phyloP scores from a whole-genome alignment of 495 filamentous ascomycete genomes.

The Penicillium chermesinum region DNA sequence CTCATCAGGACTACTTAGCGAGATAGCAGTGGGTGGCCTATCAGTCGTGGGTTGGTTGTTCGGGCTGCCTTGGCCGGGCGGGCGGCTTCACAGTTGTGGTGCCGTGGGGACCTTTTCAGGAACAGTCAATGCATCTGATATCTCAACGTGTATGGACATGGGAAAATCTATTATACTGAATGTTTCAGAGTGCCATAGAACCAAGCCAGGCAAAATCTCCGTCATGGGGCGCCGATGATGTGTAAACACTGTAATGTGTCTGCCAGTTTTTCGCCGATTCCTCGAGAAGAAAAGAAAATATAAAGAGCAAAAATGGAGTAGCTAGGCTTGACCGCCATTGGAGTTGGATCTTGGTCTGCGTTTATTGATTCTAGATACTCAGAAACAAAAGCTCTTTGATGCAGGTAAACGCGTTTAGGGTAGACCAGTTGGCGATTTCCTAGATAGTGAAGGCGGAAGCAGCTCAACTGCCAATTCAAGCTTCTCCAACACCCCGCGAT shows the following conservation, averaged over 20 bases:
- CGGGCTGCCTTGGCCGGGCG: not conserved
- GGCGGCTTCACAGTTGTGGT: not conserved
- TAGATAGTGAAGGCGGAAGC: conserved; percentile 12
- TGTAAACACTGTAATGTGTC: no score
- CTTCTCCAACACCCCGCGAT: conserved; percentile 15
- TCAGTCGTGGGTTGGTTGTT: not conserved
- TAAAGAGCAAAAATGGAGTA: no score
- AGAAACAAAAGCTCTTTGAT: no score
- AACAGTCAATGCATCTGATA: no score
- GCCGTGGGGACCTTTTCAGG: not conserved
- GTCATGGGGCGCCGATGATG: no score
- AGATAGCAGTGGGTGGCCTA: not conserved
- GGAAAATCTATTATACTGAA: no score
- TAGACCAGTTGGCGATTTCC: conserved; percentile 2
- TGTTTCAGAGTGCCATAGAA: not conserved
- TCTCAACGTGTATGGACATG: not conserved
- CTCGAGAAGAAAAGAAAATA: no score
- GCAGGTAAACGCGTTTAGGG: no score
- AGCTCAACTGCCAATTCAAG: conserved; percentile 12
- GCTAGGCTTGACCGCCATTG: not conserved
- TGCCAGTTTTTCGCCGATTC: no score
- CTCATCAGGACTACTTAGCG: no score
- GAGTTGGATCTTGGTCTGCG: not conserved
- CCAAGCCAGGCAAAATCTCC: not conserved
- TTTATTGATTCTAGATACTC: no score